A percentile compares a stretch with the other conserved stretches of the same genome.
Conservation (phyloP, 192 early-diverging fungal genomes). For the Blastocladiella britannica region DNA sequence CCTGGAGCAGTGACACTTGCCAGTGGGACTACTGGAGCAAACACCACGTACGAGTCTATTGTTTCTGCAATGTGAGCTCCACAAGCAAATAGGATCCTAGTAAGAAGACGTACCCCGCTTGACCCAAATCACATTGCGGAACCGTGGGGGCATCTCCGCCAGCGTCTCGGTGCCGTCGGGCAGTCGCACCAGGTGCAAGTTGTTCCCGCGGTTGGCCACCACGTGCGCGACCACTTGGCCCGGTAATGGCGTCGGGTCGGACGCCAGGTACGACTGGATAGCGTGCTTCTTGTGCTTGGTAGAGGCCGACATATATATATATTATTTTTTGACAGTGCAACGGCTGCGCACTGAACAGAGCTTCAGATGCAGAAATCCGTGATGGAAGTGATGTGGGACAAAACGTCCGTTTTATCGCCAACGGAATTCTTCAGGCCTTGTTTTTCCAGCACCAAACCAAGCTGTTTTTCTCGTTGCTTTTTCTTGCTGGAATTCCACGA, state of each 20-base stretch:
- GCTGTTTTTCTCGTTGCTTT: too few species aligned
- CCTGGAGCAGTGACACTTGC: too few species aligned
- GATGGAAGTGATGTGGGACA: too few species aligned
- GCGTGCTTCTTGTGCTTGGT: not conserved
- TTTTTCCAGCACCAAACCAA: too few species aligned
- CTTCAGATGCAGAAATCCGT: too few species aligned
- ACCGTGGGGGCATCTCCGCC: slow-evolving; percentile 51
- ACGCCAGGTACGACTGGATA: not conserved
- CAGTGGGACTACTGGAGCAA: slow-evolving; percentile 31
- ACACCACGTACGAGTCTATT: slow-evolving; percentile 43
- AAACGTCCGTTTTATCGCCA: too few species aligned
- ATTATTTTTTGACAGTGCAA: too few species aligned
- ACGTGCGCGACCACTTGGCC: slow-evolving; percentile 26
- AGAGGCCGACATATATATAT: too few species aligned
- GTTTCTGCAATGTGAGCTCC: not conserved
- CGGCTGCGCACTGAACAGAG: too few species aligned
- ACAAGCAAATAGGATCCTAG: not conserved
- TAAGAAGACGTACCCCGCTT: slow-evolving; percentile 40
- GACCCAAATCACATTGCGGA: slow-evolving; percentile 64
- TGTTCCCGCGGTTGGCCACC: slow-evolving; percentile 44
- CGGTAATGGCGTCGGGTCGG: slow-evolving; percentile 7
- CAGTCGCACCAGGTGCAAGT: slow-evolving; percentile 46
- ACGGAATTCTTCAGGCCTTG: too few species aligned
- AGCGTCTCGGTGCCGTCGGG: slow-evolving; percentile 28
- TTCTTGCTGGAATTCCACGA: too few species aligned